A percentile compares a stretch with the other conserved stretches of the same genome.
Evolutionary conservation across 768 basidiomycete species (phyloP).

Genomic region (Rhizopogon roseolus): DNA sequence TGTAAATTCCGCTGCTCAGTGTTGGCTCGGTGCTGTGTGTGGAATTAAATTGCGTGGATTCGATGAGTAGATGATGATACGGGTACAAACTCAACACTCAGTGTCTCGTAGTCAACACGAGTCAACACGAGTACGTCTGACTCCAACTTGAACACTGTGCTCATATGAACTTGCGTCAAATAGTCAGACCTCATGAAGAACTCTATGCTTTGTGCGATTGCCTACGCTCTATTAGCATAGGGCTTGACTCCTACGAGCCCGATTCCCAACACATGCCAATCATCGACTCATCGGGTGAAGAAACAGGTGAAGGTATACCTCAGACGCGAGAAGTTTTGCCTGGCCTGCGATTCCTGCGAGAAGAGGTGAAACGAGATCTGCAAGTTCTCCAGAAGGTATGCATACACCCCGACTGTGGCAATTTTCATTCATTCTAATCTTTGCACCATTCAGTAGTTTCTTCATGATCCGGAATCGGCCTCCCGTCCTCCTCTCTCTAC

Average conservation of each 20-base stretch:
- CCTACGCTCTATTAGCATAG: constrained; percentile 18
- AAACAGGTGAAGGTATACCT: neutral
- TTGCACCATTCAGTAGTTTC: constrained; percentile 51
- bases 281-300: constrained; percentile 28
- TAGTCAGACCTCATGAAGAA: constrained; percentile 1
- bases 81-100: no score
- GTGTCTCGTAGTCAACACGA: no score
- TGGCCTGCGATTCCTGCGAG: constrained; percentile 36
- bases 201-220: constrained; percentile 1
- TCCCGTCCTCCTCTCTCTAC: constrained; percentile 55
- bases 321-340: constrained; percentile 22
- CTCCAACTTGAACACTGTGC: no score
- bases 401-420: neutral
- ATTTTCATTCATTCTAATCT: constrained; percentile 1
- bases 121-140: no score
- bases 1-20: no score
- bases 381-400: constrained; percentile 36
- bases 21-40: no score
- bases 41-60: no score
- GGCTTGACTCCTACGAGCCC: constrained; percentile 22
- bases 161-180: constrained; percentile 15
- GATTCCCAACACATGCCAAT: constrained; percentile 23
- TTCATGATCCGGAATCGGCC: constrained; percentile 36
- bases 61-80: no score
- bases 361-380: constrained; percentile 40